Base-by-base conservation (phyloP, 352 stramenopile species). In the Phytophthora europaea region DNA sequence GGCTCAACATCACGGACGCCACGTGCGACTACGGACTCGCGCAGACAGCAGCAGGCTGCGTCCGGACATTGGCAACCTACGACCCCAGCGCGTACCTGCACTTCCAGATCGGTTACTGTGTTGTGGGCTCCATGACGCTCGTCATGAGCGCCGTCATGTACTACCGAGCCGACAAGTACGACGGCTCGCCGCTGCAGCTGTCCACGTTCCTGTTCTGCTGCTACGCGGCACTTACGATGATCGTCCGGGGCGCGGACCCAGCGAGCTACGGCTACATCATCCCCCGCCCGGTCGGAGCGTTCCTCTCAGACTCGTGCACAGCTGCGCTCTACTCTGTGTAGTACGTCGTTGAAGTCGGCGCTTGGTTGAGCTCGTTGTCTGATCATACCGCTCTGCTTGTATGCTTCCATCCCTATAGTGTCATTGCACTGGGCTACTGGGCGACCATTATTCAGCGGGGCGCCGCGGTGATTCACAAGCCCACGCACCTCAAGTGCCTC, bases 11-110 rank as follows among this genome's bases (percentile, higher is more conserved):
- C 58, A 89, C 76, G 1, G 72, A 78, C 54, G 48, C 71, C 34
- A 91, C 85, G 6, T 93, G 85, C 70, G 63, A 78, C 34, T 93
- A 80, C 40, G 85, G 85, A 5, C 73, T 91, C 65, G 85, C 78
- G 12, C 75, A 76, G 2, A 86, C 80, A 1, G 55, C 23, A 5
- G 58, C 45, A 0, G 84, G 79, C 0, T 93, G 85, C 55, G 64
- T 77, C n/a, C 59, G 51, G 13, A 85, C 83, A 20, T 64, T 91
- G 43, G 72, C 83, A 28, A 80, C 79, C 54, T 84, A 81, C 48
- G 59, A 67, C 4, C 64, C 60, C 3, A 62, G 63, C 16, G 52
- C 55, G 26, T 93, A 90, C 65, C 13, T 66, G 45, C 51, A 67
- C 5, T 61, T 83, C 45, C 82, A 91, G 72, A 63, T 80, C 31